Conservation (phyloP, 495 filamentous ascomycete genomes). For the Daldinia caldariorum region DNA sequence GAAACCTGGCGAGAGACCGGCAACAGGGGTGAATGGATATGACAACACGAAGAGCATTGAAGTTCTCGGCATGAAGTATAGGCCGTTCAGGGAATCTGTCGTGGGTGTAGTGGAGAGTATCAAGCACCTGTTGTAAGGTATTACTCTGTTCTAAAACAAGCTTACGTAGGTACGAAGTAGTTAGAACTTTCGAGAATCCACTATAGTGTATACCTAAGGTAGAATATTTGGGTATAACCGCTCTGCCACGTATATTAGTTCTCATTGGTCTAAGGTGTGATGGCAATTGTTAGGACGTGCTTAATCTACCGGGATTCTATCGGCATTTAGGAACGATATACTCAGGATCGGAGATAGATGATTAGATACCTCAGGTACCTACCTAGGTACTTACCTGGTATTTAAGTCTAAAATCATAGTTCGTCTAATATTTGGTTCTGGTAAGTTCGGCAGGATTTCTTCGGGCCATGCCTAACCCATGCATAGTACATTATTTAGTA, state of each 20-base stretch:
- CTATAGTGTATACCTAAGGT: neutral
- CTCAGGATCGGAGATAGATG: neutral
- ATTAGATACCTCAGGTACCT: too few relatives aligned
- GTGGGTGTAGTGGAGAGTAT: neutral
- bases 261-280: neutral
- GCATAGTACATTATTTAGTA: neutral
- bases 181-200: neutral
- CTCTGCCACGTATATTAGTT: neutral
- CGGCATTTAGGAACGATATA: neutral
- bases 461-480: too few relatives aligned
- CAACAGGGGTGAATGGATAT: neutral
- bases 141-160: neutral
- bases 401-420: too few relatives aligned
- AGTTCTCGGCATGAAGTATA: neutral
- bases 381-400: too few relatives aligned
- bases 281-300: too few relatives aligned
- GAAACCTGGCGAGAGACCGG: neutral
- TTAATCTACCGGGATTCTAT: neutral
- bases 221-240: neutral
- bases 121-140: neutral
- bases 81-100: constrained; percentile 1
- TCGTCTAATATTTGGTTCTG: too few relatives aligned
- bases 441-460: too few relatives aligned
- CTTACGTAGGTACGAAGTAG: too few relatives aligned
- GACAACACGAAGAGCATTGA: constrained; percentile 3